Evolutionary conservation across 768 basidiomycete genomes (phyloP).

Genomic region (Termitomyces sp.): DNA sequence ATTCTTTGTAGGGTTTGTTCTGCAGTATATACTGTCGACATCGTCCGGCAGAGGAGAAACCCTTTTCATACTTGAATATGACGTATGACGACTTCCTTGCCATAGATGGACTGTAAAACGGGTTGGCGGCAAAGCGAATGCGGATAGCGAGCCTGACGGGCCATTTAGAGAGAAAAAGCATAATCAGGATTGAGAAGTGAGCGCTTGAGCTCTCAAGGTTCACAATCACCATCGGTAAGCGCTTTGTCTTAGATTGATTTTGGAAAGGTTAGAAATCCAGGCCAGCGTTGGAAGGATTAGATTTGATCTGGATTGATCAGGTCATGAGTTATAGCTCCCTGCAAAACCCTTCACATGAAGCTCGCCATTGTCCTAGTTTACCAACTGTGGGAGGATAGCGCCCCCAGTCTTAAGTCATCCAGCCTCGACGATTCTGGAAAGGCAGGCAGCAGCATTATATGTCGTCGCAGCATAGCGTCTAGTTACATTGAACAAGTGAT

Average conservation of each 20-base stretch:
- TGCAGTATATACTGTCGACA: neutral
- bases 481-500: slow-evolving; percentile 62
- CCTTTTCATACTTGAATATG: slow-evolving; percentile 17
- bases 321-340: too few relatives aligned
- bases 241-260: too few relatives aligned
- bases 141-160: too few relatives aligned
- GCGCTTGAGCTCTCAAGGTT: too few relatives aligned
- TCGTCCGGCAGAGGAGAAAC: slow-evolving; percentile 21
- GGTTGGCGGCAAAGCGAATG: too few relatives aligned
- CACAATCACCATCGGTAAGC: too few relatives aligned
- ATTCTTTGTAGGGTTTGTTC: neutral
- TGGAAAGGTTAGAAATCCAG: too few relatives aligned
- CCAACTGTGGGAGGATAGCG: slow-evolving; percentile 64
- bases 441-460: slow-evolving; percentile 53
- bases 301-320: too few relatives aligned
- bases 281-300: too few relatives aligned
- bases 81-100: neutral
- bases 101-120: too few relatives aligned
- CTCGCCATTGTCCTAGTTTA: slow-evolving; percentile 65
- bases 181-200: too few relatives aligned
- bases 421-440: slow-evolving; percentile 71
- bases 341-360: slow-evolving; percentile 58
- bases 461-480: slow-evolving; percentile 44
- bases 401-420: slow-evolving; percentile 72
- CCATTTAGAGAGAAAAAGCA: too few relatives aligned